Evolutionary conservation across 768 basidiomycete genomes (phyloP).

Genomic region (Solioccasus polychromus): DNA sequence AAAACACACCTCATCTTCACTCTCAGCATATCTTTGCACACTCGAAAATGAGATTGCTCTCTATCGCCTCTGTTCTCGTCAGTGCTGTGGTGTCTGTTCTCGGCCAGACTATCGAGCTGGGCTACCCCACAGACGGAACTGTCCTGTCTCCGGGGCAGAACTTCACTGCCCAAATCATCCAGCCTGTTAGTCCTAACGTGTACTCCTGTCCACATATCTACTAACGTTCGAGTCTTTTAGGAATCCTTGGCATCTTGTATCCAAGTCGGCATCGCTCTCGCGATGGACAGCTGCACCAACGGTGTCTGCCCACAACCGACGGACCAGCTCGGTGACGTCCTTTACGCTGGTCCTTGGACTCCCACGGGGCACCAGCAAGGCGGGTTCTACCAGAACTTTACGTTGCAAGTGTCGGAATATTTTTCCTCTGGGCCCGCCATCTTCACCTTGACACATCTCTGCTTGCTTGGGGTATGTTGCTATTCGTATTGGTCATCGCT

Average conservation of each 20-base stretch:
- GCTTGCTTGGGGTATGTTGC: constrained; percentile 27
- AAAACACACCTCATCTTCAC: background rate
- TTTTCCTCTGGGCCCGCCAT: constrained; percentile 20
- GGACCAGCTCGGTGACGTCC: constrained; percentile 20
- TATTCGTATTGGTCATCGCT: background rate
- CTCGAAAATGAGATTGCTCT: background rate
- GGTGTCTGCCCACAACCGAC: constrained; percentile 23
- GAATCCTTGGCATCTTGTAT: constrained; percentile 13
- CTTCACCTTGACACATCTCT: constrained; percentile 29
- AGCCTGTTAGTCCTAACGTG: background rate
- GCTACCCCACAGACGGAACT: background rate
- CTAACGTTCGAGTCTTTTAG: constrained; percentile 10
- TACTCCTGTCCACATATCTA: background rate
- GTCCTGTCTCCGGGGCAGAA: background rate
- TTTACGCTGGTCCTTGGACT: constrained; percentile 29
- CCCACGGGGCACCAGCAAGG: constrained; percentile 16
- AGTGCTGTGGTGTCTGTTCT: background rate
- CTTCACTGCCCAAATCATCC: background rate
- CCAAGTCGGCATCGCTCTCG: constrained; percentile 33
- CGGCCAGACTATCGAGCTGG: background rate
- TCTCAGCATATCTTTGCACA: background rate
- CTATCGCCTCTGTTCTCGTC: background rate
- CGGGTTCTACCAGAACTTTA: constrained; percentile 30
- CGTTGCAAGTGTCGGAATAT: constrained; percentile 12
- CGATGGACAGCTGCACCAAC: constrained; percentile 17